Percentiles rank a stretch among this genome's conserved stretches.
phyloP scores from a whole-genome alignment of 441 rosid species.

The Euphorbia neoarborescens region DNA sequence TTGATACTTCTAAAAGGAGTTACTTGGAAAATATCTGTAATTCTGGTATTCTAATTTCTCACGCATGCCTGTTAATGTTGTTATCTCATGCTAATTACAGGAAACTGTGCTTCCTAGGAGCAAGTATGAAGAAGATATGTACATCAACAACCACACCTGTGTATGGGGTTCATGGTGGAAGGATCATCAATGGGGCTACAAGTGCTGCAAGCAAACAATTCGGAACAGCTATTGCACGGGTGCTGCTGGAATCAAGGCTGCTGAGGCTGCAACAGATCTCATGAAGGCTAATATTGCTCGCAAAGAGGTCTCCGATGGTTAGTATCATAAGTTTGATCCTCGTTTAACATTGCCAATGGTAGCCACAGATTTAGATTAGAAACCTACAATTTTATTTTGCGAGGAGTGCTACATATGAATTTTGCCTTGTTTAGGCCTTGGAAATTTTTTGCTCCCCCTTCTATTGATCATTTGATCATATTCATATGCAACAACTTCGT shows the following conservation, averaged over 20 bases:
- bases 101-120: conserved; percentile 51
- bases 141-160: conserved; percentile 46
- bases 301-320: background rate
- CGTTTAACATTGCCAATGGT: too few relatives aligned
- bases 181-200: conserved; percentile 63
- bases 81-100: conserved; percentile 20
- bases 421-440: too few relatives aligned
- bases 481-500: background rate
- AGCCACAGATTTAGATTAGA: too few relatives aligned
- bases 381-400: too few relatives aligned
- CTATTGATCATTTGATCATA: background rate
- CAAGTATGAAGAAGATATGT: conserved; percentile 54
- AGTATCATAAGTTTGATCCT: background rate
- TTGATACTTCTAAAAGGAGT: background rate
- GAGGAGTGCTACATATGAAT: too few relatives aligned
- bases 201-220: conserved; percentile 51
- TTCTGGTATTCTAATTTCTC: background rate
- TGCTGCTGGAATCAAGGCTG: conserved; percentile 58
- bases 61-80: conserved; percentile 9
- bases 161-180: conserved; percentile 74
- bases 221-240: conserved; percentile 64
- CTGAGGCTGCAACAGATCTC: conserved; percentile 45
- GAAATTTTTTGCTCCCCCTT: too few relatives aligned
- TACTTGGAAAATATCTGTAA: too few relatives aligned
- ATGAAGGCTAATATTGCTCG: background rate